Conservation (phyloP, 768 basidiomycete genomes). For the Lentinula detonsa region DNA sequence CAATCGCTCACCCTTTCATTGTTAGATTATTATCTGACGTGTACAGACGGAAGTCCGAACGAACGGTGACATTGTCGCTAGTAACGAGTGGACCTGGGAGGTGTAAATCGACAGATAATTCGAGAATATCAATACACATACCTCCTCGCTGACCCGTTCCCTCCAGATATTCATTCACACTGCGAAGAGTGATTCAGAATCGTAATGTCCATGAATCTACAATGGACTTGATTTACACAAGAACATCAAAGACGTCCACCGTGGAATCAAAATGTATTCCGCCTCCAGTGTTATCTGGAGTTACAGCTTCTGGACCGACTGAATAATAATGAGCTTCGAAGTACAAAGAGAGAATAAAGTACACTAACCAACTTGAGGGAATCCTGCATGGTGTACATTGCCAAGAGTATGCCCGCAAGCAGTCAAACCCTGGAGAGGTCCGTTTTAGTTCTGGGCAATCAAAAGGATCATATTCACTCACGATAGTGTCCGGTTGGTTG, state of each 20-base stretch:
- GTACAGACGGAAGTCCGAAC: slow-evolving; percentile 19
- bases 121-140: slow-evolving; percentile 3
- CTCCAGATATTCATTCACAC: slow-evolving; percentile 10
- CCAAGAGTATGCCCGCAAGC: slow-evolving; percentile 13
- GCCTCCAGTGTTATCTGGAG: slow-evolving; percentile 12
- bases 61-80: slow-evolving; percentile 14
- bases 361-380: slow-evolving; percentile 12
- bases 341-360: too few relatives aligned
- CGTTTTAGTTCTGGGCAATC: background rate
- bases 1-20: slow-evolving; percentile 12
- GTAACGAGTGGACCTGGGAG: slow-evolving; percentile 15
- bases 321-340: background rate
- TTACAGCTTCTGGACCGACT: slow-evolving; percentile 13
- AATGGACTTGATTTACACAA: background rate
- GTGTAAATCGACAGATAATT: background rate
- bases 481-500: slow-evolving; percentile 11
- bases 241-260: slow-evolving; percentile 10
- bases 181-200: background rate
- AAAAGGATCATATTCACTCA: slow-evolving; percentile 6
- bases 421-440: slow-evolving; percentile 9
- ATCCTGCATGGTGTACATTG: slow-evolving; percentile 12
- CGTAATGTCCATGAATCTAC: background rate
- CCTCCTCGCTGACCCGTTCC: slow-evolving; percentile 12
- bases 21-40: slow-evolving; percentile 16
- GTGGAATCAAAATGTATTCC: slow-evolving; percentile 14